Evolutionary conservation across 2,329 filamentous ascomycete species (phyloP).

Genomic region (Arthrobotrys sphaeroides): DNA sequence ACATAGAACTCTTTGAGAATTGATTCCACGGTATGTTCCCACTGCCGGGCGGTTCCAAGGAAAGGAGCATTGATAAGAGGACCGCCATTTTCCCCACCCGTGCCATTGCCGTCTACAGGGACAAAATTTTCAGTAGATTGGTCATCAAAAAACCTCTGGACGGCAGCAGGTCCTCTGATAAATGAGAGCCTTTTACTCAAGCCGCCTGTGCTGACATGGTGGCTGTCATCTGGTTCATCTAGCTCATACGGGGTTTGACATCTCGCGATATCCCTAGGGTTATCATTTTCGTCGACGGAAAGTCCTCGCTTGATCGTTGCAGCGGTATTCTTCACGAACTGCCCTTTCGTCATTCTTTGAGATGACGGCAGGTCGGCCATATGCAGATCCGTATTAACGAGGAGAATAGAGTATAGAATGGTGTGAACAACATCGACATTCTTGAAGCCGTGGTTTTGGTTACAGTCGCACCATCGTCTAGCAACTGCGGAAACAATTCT

Average conservation of each 20-base stretch:
- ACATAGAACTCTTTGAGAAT: constrained; percentile 91
- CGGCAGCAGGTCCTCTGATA: constrained; percentile 57
- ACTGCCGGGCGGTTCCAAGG: constrained; percentile 77
- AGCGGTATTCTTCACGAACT: constrained; percentile 97
- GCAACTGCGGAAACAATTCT: constrained; percentile 91
- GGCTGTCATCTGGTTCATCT: constrained; percentile 37
- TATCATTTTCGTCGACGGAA: constrained; percentile 58
- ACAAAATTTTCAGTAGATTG: constrained; percentile 53
- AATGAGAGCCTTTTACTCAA: constrained; percentile 46
- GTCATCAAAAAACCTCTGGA: constrained; percentile 56
- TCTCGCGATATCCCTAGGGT: constrained; percentile 54
- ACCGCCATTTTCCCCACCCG: constrained; percentile 70
- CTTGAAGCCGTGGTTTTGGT: constrained; percentile 92
- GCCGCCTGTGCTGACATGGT: constrained; percentile 61
- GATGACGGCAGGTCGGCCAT: constrained; percentile 82
- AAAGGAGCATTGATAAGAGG: constrained; percentile 81
- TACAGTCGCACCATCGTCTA: constrained; percentile 90
- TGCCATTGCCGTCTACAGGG: constrained; percentile 61
- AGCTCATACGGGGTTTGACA: constrained; percentile 55
- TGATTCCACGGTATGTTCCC: constrained; percentile 89
- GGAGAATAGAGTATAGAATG: constrained; percentile 92
- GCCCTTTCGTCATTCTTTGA: constrained; percentile 90
- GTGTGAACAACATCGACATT: constrained; percentile 93
- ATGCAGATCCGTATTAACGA: constrained; percentile 95
- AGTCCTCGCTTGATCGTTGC: constrained; percentile 83